Conservation (phyloP, 78 protist genomes). For the Monosiga brevicollis region DNA sequence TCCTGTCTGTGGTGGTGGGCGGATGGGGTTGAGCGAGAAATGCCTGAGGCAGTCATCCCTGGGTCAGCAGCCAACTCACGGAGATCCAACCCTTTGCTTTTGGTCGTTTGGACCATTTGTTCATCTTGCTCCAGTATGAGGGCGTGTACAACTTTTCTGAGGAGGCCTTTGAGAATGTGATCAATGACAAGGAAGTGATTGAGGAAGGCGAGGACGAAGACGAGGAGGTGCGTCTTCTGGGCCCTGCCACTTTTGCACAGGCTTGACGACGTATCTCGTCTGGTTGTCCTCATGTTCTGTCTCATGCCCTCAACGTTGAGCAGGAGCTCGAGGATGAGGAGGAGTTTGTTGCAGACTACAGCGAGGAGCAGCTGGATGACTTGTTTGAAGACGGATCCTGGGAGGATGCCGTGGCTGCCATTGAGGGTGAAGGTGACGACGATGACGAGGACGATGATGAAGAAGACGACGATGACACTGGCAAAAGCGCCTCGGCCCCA, state of each 20-base stretch:
- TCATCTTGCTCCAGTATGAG: constrained; percentile 38
- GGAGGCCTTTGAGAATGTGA: constrained; percentile 25
- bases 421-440: neutral
- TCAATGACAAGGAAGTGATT: constrained; percentile 31
- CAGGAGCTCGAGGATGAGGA: constrained; percentile 5
- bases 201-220: constrained; percentile 24
- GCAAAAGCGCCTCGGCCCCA: neutral
- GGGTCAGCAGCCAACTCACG: no score
- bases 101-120: no score
- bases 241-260: no score
- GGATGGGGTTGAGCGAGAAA: no score
- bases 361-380: neutral
- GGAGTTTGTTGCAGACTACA: neutral
- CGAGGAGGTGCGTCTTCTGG: constrained; percentile 8
- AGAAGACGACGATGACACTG: neutral
- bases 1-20: no score
- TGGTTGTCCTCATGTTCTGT: neutral
- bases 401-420: neutral
- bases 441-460: neutral
- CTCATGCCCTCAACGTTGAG: neutral
- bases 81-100: no score
- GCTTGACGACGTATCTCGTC: neutral
- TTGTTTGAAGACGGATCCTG: neutral
- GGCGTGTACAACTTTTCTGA: constrained; percentile 69
- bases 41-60: no score